These are phyloP conservation scores for grape (Vitis vinifera) DNA, from an alignment of 164 flowering plant species.

Conservation along the genomic window ASM3070453v1 NC_081810.1:15327001-15327500, in stretches of 20 bases:
- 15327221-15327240: constrained; percentile 43
- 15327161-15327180: constrained; percentile 46
- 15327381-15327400: constrained; percentile 47
- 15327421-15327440: not conserved
- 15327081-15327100: not conserved
- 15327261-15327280: not conserved
- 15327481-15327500: no score
- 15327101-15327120: not conserved
- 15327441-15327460: not conserved
- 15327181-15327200: constrained; percentile 34
- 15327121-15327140: constrained; percentile 16
- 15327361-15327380: constrained; percentile 59
- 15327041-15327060: not conserved
- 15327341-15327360: constrained; percentile 44
- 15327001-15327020: constrained; percentile 36
- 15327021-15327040: not conserved
- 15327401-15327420: constrained; percentile 2
- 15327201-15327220: constrained; percentile 37
- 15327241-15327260: constrained; percentile 38
- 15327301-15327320: no score
- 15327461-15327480: not conserved
- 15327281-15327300: not conserved
- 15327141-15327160: constrained; percentile 46
- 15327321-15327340: constrained; percentile 20
- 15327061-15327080: not conserved